Evolutionary conservation across 345 rosid species (phyloP), one percentile per base, ranked within the genome.

Genomic region (Eucalyptus camaldulensis): DNA sequence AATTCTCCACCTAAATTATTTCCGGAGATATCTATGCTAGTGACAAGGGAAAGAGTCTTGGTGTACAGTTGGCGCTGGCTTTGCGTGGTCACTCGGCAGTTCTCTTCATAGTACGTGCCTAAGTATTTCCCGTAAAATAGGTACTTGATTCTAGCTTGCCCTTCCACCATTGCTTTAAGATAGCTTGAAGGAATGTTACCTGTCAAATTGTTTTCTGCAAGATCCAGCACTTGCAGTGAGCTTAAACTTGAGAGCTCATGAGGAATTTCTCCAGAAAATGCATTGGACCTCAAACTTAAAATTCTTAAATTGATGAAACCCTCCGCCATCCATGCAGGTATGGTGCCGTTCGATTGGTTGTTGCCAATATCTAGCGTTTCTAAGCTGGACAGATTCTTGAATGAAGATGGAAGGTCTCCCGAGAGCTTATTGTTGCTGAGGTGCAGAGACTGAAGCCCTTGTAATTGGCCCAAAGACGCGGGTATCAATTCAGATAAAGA

Each of bases 211-310:
- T 94, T 93, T 45, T 91, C 88, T 45, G 94, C 92, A 27, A 93
- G 92, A 85, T 91, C 94, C 65, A 94, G 89, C 88, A 93, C 90
- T 67, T 94, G 94, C 86, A 93, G 87, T 40, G 93, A 33, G 37
- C 37, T 33, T 33, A 33, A 33, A 33, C 37, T 33, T 33, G 37
- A 33, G 37, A 33, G 37, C 37, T 33, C 37, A 33, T 33, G 37
- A 33, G 37, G 37, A 33, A 33, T 33, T 33, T 33, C 37, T 33
- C 37, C 37, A 33, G 37, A 33, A 33, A 33, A 33, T 33, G 37
- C 37, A 33, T 33, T 33, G 37, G 37, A 33, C 37, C 37, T 33
- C 37, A 33, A 33, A 33, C 37, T 33, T 33, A 33, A 33, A 33
- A 33, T 33, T 33, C 37, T 33, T 33, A 33, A 33, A 33, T 33